A percentile compares a stretch with the other conserved stretches of the same genome.
These are phyloP conservation scores for Amanita jacksonii DNA, from an alignment of 768 basidiomycete genomes.

Conservation along the genomic window DNA sequence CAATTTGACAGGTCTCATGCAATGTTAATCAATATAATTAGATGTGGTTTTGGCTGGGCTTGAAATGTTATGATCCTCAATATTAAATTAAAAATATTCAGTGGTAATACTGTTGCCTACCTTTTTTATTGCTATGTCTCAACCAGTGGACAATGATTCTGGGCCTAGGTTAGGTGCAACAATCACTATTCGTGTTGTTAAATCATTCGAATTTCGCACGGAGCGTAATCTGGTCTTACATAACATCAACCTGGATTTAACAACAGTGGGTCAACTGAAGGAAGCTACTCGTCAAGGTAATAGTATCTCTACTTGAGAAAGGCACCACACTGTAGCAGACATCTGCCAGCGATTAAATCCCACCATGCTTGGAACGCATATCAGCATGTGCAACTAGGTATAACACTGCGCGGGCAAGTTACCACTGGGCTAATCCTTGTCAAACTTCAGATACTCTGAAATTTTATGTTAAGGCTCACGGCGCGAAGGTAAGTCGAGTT, in stretches of 20 bases:
- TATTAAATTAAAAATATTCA: too few relatives aligned
- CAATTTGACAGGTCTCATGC: too few relatives aligned
- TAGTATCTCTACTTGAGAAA: background rate
- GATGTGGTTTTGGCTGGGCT: too few relatives aligned
- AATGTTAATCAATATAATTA: too few relatives aligned
- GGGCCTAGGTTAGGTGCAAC: constrained; percentile 69
- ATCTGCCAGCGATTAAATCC: constrained; percentile 53
- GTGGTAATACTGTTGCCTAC: too few relatives aligned
- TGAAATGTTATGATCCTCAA: too few relatives aligned
- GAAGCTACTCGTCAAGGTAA: constrained; percentile 58
- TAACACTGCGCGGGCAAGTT: constrained; percentile 3
- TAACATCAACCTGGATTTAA: constrained; percentile 65
- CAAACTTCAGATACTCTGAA: constrained; percentile 74
- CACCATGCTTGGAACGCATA: constrained; percentile 87
- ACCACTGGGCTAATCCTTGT: background rate
- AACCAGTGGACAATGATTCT: constrained; percentile 60
- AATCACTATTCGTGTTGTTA: constrained; percentile 87
- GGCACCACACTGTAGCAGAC: background rate
- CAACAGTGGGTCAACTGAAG: constrained; percentile 77
- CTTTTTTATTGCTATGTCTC: too few relatives aligned
- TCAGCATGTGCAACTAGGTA: constrained; percentile 62
- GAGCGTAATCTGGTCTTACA: constrained; percentile 81
- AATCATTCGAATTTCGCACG: constrained; percentile 89
- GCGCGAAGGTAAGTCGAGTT: constrained; percentile 61
- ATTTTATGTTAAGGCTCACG: constrained; percentile 90